Conservation (phyloP, 306 rosid species). For the Mimosa pudica region DNA sequence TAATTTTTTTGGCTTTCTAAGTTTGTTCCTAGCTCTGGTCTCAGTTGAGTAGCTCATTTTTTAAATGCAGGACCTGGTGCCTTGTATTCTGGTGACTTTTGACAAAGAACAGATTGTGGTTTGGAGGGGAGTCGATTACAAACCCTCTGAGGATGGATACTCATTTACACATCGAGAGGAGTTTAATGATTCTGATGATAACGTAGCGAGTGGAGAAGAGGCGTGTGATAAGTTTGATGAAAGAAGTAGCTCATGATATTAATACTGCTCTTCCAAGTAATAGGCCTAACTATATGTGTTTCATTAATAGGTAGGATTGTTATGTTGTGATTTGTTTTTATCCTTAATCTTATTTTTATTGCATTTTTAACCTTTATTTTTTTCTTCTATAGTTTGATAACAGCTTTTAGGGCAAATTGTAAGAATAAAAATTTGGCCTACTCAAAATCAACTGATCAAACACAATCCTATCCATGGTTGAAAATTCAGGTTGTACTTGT, state of each 20-base stretch:
- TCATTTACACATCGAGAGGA: slow-evolving; percentile 51
- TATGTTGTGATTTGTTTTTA: too few species aligned
- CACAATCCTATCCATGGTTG: too few species aligned
- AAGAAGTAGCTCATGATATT: slow-evolving; percentile 12
- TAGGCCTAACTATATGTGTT: too few species aligned
- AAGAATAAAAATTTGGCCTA: too few species aligned
- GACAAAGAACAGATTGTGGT: slow-evolving; percentile 85
- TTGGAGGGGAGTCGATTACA: slow-evolving; percentile 78
- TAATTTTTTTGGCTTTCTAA: slow-evolving; percentile 12
- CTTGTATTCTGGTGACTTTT: slow-evolving; percentile 85
- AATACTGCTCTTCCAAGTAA: too few species aligned
- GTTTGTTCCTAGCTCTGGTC: not conserved
- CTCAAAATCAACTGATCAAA: too few species aligned
- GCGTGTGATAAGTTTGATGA: slow-evolving; percentile 28
- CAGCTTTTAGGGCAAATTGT: too few species aligned
- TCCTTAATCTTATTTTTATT: too few species aligned
- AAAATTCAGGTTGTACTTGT: too few species aligned
- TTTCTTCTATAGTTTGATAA: too few species aligned
- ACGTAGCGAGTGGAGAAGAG: slow-evolving; percentile 27
- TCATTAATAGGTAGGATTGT: too few species aligned
- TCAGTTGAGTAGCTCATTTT: slow-evolving; percentile 25
- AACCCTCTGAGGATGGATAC: slow-evolving; percentile 47
- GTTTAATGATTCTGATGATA: slow-evolving; percentile 45
- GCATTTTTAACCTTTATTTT: too few species aligned
- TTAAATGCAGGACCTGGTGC: slow-evolving; percentile 77